phyloP scores from a whole-genome alignment of 208 protist species.

The Hexamita inflata region DNA sequence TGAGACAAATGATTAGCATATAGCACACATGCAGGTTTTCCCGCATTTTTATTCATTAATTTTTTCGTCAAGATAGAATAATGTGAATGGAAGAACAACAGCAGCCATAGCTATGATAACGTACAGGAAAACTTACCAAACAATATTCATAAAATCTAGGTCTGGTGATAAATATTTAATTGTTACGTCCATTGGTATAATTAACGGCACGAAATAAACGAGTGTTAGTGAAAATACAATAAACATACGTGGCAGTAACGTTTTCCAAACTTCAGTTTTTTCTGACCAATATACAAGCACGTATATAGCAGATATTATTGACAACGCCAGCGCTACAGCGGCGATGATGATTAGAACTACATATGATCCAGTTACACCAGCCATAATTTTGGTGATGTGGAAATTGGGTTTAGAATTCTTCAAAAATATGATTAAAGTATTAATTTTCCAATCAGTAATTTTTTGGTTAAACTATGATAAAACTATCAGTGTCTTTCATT shows the following conservation, averaged over 20 bases:
- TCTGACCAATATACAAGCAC: conserved; percentile 5
- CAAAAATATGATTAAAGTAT: too few relatives aligned
- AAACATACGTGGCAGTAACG: neutral
- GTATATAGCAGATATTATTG: neutral
- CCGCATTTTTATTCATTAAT: neutral
- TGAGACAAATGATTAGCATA: neutral
- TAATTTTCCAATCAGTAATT: too few relatives aligned
- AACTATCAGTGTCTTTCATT: too few relatives aligned
- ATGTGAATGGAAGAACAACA: neutral
- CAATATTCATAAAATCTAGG: neutral
- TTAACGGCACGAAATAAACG: neutral
- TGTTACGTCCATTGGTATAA: neutral
- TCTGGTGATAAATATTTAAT: neutral
- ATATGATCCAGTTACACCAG: too few relatives aligned
- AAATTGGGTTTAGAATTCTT: too few relatives aligned
- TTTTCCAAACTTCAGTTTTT: neutral
- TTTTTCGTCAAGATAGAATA: neutral
- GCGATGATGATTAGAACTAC: too few relatives aligned
- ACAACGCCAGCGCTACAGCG: neutral
- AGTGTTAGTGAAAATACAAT: neutral
- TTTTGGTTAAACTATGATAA: too few relatives aligned
- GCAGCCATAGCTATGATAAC: neutral
- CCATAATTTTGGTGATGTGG: too few relatives aligned
- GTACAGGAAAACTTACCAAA: neutral
- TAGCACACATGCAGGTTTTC: neutral